Conservation (phyloP, 306 rosid species). For the Hippophae tibetana region DNA sequence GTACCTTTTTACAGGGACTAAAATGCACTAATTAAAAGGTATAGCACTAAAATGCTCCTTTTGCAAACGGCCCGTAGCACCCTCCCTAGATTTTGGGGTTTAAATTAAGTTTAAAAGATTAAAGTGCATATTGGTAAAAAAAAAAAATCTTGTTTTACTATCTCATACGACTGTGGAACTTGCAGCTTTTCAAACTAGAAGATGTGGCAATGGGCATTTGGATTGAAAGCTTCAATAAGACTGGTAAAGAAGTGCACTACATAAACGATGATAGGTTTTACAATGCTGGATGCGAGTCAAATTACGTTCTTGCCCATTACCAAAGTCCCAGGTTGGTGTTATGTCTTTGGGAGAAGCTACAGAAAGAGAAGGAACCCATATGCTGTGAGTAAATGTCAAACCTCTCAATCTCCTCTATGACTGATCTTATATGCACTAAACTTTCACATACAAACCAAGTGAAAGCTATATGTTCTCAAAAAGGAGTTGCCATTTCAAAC, state of each 20-base stretch:
- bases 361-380: slow-evolving; percentile 39
- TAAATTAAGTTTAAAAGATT: no score
- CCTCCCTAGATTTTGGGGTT: no score
- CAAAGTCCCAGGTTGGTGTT: slow-evolving; percentile 72
- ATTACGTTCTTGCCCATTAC: slow-evolving; percentile 78
- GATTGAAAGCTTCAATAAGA: slow-evolving; percentile 60
- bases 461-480: neutral
- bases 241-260: slow-evolving; percentile 60
- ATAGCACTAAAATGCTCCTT: no score
- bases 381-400: slow-evolving; percentile 60
- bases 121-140: neutral
- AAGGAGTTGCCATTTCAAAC: neutral
- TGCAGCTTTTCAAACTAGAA: slow-evolving; percentile 82
- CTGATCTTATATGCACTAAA: neutral
- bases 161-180: neutral
- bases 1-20: no score
- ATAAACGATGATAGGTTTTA: slow-evolving; percentile 60
- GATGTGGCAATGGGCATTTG: slow-evolving; percentile 98
- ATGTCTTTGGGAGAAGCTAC: slow-evolving; percentile 94
- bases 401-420: neutral
- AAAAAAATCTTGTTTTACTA: neutral
- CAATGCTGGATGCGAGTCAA: slow-evolving; percentile 73
- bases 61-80: no score
- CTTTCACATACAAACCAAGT: slow-evolving; percentile 7
- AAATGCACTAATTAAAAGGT: no score